Percentiles rank a stretch among this genome's conserved stretches.
Conservation (phyloP, 2,329 filamentous ascomycete genomes). For the Penicillium hordei region DNA sequence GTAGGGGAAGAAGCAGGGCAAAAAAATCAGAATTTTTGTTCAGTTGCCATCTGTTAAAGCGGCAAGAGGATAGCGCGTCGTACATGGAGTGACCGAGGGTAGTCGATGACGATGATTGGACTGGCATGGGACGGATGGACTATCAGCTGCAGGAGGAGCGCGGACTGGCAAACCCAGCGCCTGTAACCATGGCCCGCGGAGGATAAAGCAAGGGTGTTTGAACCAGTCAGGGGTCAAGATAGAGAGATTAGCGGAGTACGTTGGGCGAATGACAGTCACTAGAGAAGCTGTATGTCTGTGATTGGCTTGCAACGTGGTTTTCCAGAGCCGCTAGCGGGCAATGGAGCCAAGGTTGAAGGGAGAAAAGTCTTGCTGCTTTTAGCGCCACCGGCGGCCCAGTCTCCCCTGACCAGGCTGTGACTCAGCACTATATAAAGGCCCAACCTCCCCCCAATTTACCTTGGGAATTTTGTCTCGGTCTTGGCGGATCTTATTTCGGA, state of each 20-base stretch:
- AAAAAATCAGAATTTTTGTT: slow-evolving; percentile 35
- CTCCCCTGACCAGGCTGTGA: slow-evolving; percentile 39
- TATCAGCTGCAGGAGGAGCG: slow-evolving; percentile 32
- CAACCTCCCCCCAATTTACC: slow-evolving; percentile 36
- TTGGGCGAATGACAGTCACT: not conserved
- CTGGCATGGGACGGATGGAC: slow-evolving; percentile 17
- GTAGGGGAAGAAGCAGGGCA: slow-evolving; percentile 18
- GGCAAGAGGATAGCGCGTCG: slow-evolving; percentile 33
- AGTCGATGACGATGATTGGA: slow-evolving; percentile 31
- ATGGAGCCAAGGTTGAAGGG: slow-evolving; percentile 31
- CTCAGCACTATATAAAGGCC: slow-evolving; percentile 44
- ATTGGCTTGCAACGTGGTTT: slow-evolving; percentile 9
- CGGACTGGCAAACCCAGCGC: slow-evolving; percentile 30
- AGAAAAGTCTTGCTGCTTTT: slow-evolving; percentile 37
- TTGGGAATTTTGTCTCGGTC: slow-evolving; percentile 40
- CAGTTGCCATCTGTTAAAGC: slow-evolving; percentile 37
- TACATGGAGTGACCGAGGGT: slow-evolving; percentile 29
- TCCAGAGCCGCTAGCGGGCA: slow-evolving; percentile 26
- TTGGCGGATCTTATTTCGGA: slow-evolving; percentile 38
- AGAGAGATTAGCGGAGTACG: not conserved
- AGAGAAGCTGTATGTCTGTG: not conserved
- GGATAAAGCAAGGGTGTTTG: slow-evolving; percentile 29
- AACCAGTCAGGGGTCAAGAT: slow-evolving; percentile 18
- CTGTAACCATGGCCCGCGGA: slow-evolving; percentile 30
- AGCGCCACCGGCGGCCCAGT: slow-evolving; percentile 38